Conservation (phyloP, 495 filamentous ascomycete species). For the Mytilinidion resinicola region DNA sequence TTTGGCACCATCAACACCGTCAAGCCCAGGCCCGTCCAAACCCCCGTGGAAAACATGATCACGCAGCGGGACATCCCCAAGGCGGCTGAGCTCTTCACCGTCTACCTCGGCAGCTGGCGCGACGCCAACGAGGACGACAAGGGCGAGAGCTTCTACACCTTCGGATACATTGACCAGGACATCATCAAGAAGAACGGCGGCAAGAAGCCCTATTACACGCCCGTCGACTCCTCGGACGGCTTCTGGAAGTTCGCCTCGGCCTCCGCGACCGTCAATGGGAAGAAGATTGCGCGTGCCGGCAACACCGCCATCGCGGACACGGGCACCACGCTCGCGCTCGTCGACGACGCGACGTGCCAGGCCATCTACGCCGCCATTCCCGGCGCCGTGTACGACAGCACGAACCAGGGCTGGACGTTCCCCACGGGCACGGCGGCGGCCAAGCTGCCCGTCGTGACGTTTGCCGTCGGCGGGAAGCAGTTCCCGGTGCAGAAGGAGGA, state of each 20-base stretch:
- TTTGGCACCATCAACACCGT: constrained; percentile 68
- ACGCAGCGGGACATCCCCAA: constrained; percentile 57
- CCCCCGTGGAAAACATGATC: constrained; percentile 74
- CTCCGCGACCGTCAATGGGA: constrained; percentile 55
- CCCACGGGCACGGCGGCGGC: constrained; percentile 50
- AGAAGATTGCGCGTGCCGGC: constrained; percentile 47
- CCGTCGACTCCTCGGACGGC: constrained; percentile 61
- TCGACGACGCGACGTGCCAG: constrained; percentile 59
- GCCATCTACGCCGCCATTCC: constrained; percentile 65
- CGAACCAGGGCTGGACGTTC: constrained; percentile 63
- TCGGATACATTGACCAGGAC: constrained; percentile 67
- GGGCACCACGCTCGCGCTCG: constrained; percentile 65
- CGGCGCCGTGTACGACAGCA: constrained; percentile 56
- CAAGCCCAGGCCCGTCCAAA: constrained; percentile 53
- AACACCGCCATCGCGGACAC: constrained; percentile 81
- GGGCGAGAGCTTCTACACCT: constrained; percentile 67
- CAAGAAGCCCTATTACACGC: constrained; percentile 54
- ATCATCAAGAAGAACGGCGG: constrained; percentile 48
- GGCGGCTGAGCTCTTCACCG: constrained; percentile 63
- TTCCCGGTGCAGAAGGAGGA: constrained; percentile 69
- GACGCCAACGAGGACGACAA: constrained; percentile 50
- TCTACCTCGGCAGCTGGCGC: constrained; percentile 59
- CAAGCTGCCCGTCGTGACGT: constrained; percentile 58
- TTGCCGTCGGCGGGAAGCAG: constrained; percentile 60
- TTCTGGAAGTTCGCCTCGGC: constrained; percentile 67